Conservation (phyloP, 1,284 basidiomycete genomes). For the Pseudomicrostroma phylloplanum region DNA sequence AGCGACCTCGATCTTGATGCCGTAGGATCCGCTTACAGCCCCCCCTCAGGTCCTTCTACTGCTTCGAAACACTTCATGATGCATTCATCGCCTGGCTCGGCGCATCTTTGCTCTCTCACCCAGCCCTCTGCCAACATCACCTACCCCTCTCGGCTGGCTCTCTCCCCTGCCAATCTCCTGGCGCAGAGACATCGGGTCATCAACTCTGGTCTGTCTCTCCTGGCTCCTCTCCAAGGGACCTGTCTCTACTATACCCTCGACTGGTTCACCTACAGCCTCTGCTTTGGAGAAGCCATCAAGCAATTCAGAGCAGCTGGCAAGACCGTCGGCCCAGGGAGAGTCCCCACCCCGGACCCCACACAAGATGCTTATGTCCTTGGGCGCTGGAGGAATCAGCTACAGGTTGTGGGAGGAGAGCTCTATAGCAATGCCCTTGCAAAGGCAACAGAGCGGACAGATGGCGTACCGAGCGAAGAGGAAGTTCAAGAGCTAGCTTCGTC, state of each 20-base stretch:
- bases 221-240: constrained; percentile 31
- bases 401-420: neutral
- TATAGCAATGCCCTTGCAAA: neutral
- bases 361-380: constrained; percentile 19
- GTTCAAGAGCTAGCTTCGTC: neutral
- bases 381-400: constrained; percentile 4
- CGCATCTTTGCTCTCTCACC: neutral
- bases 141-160: neutral
- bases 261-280: constrained; percentile 46
- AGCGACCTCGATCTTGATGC: neutral
- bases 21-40: neutral
- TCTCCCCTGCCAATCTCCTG: neutral
- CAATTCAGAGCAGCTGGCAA: constrained; percentile 31
- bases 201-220: constrained; percentile 12
- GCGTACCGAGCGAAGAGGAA: neutral
- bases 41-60: neutral
- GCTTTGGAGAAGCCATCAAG: constrained; percentile 31
- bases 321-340: neutral
- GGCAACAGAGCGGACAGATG: too few relatives aligned
- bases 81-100: neutral
- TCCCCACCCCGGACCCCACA: constrained; percentile 11
- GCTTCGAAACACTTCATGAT: constrained; percentile 6
- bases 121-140: neutral
- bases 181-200: constrained; percentile 8
- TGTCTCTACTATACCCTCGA: constrained; percentile 39